phyloP scores from a whole-genome alignment of 225 moss, liverwort and hornwort species.

The Polytrichum formosum region DNA sequence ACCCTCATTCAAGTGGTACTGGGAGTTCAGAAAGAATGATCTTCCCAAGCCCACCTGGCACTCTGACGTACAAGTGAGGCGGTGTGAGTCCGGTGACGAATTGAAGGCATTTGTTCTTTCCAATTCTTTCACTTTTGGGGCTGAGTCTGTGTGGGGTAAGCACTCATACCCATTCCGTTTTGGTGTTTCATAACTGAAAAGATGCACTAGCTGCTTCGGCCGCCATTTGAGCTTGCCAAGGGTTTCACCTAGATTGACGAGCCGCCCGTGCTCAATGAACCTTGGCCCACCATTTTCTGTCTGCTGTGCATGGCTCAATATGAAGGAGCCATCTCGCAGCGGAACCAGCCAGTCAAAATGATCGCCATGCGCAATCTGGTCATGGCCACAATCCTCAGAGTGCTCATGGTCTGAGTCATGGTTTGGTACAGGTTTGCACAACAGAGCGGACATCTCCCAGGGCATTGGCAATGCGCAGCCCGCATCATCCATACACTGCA shows the following conservation, averaged over 20 bases:
- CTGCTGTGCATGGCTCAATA: slow-evolving; percentile 43
- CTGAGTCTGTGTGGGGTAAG: slow-evolving; percentile 7
- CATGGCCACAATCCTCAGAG: slow-evolving; percentile 42
- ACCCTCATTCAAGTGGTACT: no score
- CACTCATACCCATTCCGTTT: slow-evolving; percentile 37
- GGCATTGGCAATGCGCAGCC: slow-evolving; percentile 49
- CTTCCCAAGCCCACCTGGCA: no score
- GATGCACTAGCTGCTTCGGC: slow-evolving; percentile 42
- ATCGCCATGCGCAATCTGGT: slow-evolving; percentile 53
- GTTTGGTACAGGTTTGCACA: slow-evolving; percentile 19
- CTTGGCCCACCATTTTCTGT: slow-evolving; percentile 26
- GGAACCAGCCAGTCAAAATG: slow-evolving; percentile 58
- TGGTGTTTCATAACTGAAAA: slow-evolving; percentile 45
- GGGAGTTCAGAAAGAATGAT: no score
- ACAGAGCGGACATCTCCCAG: slow-evolving; percentile 16
- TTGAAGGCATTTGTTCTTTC: neutral
- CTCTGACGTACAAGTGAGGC: neutral
- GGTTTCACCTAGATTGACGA: slow-evolving; percentile 42
- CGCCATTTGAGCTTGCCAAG: slow-evolving; percentile 35
- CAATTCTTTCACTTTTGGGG: slow-evolving; percentile 7
- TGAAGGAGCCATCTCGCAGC: slow-evolving; percentile 45
- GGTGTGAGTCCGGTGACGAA: neutral
- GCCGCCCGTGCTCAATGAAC: slow-evolving; percentile 46
- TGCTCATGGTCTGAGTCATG: slow-evolving; percentile 27
- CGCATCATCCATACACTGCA: slow-evolving; percentile 54